Evolutionary conservation across 1,284 basidiomycete species (phyloP), one percentile per base, ranked within the genome.

Genomic region (Lentinus polychrous): DNA sequence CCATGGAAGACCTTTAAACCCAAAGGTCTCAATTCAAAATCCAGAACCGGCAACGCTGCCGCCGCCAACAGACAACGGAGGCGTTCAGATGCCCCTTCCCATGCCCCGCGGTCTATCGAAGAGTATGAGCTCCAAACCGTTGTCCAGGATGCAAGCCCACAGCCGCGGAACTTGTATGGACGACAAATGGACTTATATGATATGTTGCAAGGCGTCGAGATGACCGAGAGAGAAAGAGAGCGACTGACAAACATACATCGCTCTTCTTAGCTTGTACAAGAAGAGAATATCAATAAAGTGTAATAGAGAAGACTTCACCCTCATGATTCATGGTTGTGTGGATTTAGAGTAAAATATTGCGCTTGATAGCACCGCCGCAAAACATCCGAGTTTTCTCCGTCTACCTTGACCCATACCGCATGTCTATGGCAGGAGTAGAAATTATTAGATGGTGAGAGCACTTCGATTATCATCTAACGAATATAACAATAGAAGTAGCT

Each of bases 1-100:
- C 62, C 62, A 11, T 63, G 60, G 61, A 48, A 14, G 12, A 20
- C 10, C 22, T 23, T 40, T 12, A 7, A 20, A 3, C 39, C 17
- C 39, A 40, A 40, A 40, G 17, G 10, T 20, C 39, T 15, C n/a
- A 3, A 12, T 17, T 22, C 39, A 17, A 22, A 27, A 40, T 23
- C 12, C 35, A 37, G 12, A 27, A 10, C 27, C 27, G 27, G 27
- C 27, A 27, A 10, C 14, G 35, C 18, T 37, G 18, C 33, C 33
- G 8, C 37, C 37, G 37, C 39, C 3, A 27, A 27, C 10, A 27
- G 27, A 27, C 27, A 27, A 27, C 27, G 27, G 4, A 27, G 27
- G 27, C 27, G 27, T 27, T 27, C 27, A 27, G 27, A 27, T 27
- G 27, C 27, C 27, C 27, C 10, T 27, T 4, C 10, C 27, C 27